Base-by-base conservation (phyloP, 1,139 yeast species). In the Casaregolazyma lundiana region DNA sequence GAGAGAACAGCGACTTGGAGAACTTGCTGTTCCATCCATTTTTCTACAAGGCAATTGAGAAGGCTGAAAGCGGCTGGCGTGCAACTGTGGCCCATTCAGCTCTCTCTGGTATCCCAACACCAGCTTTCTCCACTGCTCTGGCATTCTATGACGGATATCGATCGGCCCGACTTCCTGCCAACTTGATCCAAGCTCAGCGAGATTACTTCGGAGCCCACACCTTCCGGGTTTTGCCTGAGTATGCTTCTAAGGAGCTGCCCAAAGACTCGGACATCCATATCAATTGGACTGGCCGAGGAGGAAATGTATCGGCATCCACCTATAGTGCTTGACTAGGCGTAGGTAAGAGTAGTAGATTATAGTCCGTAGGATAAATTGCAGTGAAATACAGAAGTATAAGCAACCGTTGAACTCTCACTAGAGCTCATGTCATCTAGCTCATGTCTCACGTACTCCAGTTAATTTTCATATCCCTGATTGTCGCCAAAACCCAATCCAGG, bases 121-220 rank as follows among this genome's bases (percentile, higher is more conserved):
- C 98, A 63, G 97, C 98, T 61, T 88, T 90, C 80, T 71, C 95
- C 57, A 88, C 98, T 58, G 98, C 98, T 60, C 79, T 92, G 71
- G 75, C 97, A 53, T 92, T 90, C 89, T 92, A 88, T 80, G 98
- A 92, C 70, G 98, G 98, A 72, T 90, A 86, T 86, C 85, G 97
- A 82, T 85, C 96, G 52, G 95, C 80, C 58, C 80, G 83, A 69
- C 78, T 90, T 66, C 97, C 98, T 67, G 98, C 98, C 62, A 90
- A 90, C 84, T 79, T 92, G 74, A 78, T 92, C 70, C 98, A 92
- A 77, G 97, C 97, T 64, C 98, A 92, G 80, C 88, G 98, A 78
- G 98, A 92, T 72, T 92, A 90, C 87, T 92, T 92, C 65, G 98
- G 98, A 75, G 98, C 98, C 59, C 98, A 92, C 81, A 92, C 98